phyloP scores from a whole-genome alignment of 495 filamentous ascomycete genomes.

The Talaromyces stipitatus region DNA sequence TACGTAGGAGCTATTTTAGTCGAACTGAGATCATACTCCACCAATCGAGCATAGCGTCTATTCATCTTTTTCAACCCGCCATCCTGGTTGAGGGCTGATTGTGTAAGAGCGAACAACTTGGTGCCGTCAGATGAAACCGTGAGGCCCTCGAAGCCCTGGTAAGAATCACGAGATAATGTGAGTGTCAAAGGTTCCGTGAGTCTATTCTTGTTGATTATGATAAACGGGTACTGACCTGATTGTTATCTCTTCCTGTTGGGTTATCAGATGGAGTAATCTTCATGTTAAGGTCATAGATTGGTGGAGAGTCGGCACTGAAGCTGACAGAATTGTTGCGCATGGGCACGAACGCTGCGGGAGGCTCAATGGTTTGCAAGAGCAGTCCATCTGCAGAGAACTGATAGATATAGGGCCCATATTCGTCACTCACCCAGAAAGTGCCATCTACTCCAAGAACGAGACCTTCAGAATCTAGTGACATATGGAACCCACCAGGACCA shows the following conservation, averaged over 20 bases:
- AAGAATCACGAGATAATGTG: neutral
- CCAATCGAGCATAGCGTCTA: slow-evolving; percentile 48
- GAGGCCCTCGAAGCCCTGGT: slow-evolving; percentile 67
- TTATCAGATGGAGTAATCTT: slow-evolving; percentile 47
- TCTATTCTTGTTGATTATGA: neutral
- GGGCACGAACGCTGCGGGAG: slow-evolving; percentile 61
- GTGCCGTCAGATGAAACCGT: slow-evolving; percentile 57
- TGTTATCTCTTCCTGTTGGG: slow-evolving; percentile 60
- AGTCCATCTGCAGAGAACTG: slow-evolving; percentile 52
- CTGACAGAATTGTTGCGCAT: slow-evolving; percentile 51
- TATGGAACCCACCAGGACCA: slow-evolving; percentile 52
- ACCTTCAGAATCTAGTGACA: slow-evolving; percentile 64
- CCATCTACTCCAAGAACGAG: slow-evolving; percentile 57
- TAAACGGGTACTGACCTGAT: slow-evolving; percentile 18
- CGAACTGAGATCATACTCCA: slow-evolving; percentile 53
- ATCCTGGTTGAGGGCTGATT: slow-evolving; percentile 60
- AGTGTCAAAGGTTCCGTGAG: too few relatives aligned
- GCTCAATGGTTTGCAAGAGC: slow-evolving; percentile 59
- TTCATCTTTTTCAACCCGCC: slow-evolving; percentile 50
- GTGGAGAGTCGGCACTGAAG: slow-evolving; percentile 55
- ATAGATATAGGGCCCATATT: slow-evolving; percentile 74
- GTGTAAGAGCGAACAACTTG: slow-evolving; percentile 59
- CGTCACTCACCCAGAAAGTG: slow-evolving; percentile 70
- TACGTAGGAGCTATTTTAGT: slow-evolving; percentile 26
- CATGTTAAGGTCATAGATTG: slow-evolving; percentile 46